Conservation (phyloP, 2,329 filamentous ascomycete genomes). For the Xylaria sp. region DNA sequence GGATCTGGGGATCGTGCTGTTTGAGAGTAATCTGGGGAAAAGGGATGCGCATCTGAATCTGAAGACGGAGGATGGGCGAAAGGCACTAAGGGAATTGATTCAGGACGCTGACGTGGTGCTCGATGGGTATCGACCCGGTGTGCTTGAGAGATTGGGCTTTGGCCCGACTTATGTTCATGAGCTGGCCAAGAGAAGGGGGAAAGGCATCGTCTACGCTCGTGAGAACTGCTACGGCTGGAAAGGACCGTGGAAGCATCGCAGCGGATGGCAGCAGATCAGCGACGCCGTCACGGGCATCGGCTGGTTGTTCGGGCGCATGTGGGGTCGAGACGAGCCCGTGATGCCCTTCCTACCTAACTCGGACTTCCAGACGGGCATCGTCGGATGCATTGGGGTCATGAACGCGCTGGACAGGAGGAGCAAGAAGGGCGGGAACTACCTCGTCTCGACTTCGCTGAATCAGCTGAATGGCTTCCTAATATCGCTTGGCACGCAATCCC, state of each 20-base stretch:
- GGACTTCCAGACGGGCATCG: conserved; percentile 49
- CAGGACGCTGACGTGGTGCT: conserved; percentile 51
- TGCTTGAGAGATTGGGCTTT: conserved; percentile 49
- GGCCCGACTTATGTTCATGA: conserved; percentile 44
- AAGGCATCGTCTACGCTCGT: conserved; percentile 50
- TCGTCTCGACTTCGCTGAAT: conserved; percentile 49
- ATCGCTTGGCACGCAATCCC: conserved; percentile 45
- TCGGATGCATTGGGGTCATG: conserved; percentile 47
- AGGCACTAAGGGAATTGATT: conserved; percentile 42
- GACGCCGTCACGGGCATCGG: conserved; percentile 47
- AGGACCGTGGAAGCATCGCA: conserved; percentile 48
- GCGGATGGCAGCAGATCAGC: conserved; percentile 52
- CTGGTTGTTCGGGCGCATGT: conserved; percentile 49
- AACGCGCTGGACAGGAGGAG: conserved; percentile 44
- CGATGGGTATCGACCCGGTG: conserved; percentile 52
- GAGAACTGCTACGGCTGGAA: conserved; percentile 54
- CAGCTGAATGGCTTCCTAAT: conserved; percentile 50
- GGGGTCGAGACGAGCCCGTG: conserved; percentile 46
- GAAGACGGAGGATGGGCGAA: conserved; percentile 46
- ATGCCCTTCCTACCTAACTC: conserved; percentile 49
- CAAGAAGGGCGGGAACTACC: conserved; percentile 46
- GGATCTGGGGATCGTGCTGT: conserved; percentile 48
- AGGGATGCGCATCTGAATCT: conserved; percentile 50
- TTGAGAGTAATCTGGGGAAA: conserved; percentile 53
- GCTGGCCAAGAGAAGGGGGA: conserved; percentile 43